A percentile compares a stretch with the other conserved stretches of the same genome.
Evolutionary conservation across 108 stramenopile genomes (phyloP).

Genomic region (Mediolabrus comicus): DNA sequence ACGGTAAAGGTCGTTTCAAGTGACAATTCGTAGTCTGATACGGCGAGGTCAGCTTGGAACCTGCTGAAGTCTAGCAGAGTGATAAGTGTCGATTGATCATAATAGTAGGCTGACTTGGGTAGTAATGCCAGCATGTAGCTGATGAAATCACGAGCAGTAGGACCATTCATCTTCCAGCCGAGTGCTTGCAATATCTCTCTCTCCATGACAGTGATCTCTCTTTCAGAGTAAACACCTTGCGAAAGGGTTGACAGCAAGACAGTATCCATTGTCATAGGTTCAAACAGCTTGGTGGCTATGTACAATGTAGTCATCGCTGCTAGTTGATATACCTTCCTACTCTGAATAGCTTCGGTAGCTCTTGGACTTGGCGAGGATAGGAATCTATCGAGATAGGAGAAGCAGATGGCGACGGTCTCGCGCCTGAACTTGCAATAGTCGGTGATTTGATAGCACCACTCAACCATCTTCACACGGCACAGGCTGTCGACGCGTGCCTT

Average conservation of each 20-base stretch:
- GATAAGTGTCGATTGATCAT: neutral
- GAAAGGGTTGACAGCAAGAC: conserved; percentile 55
- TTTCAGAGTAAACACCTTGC: conserved; percentile 38
- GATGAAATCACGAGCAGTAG: conserved; percentile 36
- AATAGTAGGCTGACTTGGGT: neutral
- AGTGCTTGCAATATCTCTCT: conserved; percentile 46
- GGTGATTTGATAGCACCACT: conserved; percentile 66
- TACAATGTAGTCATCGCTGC: conserved; percentile 82
- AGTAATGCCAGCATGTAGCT: conserved; percentile 23
- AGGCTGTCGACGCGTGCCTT: conserved; percentile 37
- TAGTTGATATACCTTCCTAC: conserved; percentile 73
- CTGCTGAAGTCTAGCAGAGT: conserved; percentile 17
- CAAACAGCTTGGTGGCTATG: conserved; percentile 77
- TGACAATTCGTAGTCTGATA: conserved; percentile 18
- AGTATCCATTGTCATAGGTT: conserved; percentile 43
- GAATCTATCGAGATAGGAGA: conserved; percentile 79
- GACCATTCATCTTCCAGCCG: conserved; percentile 38
- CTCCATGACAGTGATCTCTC: conserved; percentile 10
- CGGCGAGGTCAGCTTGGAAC: conserved; percentile 43
- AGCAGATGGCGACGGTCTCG: conserved; percentile 64
- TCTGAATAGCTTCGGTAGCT: conserved; percentile 50
- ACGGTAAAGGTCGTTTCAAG: conserved; percentile 13
- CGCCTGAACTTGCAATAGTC: conserved; percentile 60
- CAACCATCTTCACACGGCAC: conserved; percentile 71
- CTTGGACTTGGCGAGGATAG: conserved; percentile 33